Conservation (phyloP, 2,329 filamentous ascomycete species). For the Paraconiothyrium brasiliense region DNA sequence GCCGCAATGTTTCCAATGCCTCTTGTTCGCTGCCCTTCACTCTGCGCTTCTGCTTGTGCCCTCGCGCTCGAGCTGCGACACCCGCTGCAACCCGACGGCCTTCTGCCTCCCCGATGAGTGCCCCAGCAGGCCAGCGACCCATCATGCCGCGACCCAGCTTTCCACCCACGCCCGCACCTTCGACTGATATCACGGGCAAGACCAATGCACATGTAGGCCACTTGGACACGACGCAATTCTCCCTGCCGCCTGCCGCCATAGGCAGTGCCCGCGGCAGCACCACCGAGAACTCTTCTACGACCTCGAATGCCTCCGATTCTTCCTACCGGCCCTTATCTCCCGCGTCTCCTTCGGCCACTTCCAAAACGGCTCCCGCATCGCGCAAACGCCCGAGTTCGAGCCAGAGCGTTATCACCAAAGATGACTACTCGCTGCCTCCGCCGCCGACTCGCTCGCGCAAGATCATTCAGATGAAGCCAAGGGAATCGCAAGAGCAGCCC, state of each 20-base stretch:
- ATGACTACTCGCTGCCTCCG: conserved; percentile 83
- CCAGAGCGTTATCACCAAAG: conserved; percentile 59
- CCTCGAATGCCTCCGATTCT: conserved; percentile 60
- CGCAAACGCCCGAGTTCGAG: conserved; percentile 44
- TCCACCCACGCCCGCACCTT: conserved; percentile 81
- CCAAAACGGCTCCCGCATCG: conserved; percentile 38
- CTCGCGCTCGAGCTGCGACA: conserved; percentile 18
- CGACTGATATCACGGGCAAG: conserved; percentile 79
- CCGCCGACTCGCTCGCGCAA: conserved; percentile 91
- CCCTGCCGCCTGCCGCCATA: conserved; percentile 80
- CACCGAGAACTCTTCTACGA: conserved; percentile 55
- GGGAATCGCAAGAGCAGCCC: conserved; percentile 37
- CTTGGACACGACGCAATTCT: conserved; percentile 72
- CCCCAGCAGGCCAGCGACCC: conserved; percentile 22
- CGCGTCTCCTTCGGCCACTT: conserved; percentile 44
- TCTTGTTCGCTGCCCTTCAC: neutral
- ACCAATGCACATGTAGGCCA: conserved; percentile 69
- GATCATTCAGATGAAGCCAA: conserved; percentile 97
- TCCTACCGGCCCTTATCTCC: conserved; percentile 61
- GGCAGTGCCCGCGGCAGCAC: conserved; percentile 56
- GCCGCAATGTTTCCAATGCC: conserved; percentile 4
- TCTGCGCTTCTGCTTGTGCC: conserved; percentile 12
- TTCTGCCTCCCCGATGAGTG: conserved; percentile 27
- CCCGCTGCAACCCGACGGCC: conserved; percentile 2
- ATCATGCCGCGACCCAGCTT: conserved; percentile 72